phyloP scores from a whole-genome alignment of 306 rosid genomes.

The Cicer cuneatum region DNA sequence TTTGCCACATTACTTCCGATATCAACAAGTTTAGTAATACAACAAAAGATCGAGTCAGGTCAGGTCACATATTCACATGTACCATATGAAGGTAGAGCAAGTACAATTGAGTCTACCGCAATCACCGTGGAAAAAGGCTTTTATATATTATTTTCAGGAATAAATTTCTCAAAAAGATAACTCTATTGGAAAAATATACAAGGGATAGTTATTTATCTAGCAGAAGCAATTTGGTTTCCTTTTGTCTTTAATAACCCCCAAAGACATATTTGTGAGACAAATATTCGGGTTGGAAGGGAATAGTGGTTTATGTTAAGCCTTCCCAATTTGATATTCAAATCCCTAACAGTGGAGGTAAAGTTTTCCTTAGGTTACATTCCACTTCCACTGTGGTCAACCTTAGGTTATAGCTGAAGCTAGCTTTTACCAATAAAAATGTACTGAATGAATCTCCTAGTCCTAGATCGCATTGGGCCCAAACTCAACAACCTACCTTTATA shows the following conservation, averaged over 20 bases:
- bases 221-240: neutral
- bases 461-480: conserved; percentile 34
- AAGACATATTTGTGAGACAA: neutral
- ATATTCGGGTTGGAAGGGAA: neutral
- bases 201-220: conserved; percentile 5
- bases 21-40: conserved; percentile 11
- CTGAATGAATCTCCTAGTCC: conserved; percentile 6
- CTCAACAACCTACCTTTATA: conserved; percentile 8
- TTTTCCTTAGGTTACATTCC: neutral
- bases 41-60: conserved; percentile 37
- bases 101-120: conserved; percentile 10
- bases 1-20: conserved; percentile 38
- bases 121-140: conserved; percentile 24
- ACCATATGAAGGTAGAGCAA: conserved; percentile 9
- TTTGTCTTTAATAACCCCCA: neutral
- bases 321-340: neutral
- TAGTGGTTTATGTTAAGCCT: neutral
- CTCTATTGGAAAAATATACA: neutral
- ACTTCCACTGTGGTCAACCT: conserved; percentile 1
- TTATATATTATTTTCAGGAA: conserved; percentile 17
- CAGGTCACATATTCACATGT: conserved; percentile 18
- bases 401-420: conserved; percentile 2
- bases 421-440: conserved; percentile 20
- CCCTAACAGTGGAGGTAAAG: neutral
- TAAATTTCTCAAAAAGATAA: conserved; percentile 36